phyloP scores from a whole-genome alignment of 1,284 basidiomycete species.

The Chondrostereum purpureum region DNA sequence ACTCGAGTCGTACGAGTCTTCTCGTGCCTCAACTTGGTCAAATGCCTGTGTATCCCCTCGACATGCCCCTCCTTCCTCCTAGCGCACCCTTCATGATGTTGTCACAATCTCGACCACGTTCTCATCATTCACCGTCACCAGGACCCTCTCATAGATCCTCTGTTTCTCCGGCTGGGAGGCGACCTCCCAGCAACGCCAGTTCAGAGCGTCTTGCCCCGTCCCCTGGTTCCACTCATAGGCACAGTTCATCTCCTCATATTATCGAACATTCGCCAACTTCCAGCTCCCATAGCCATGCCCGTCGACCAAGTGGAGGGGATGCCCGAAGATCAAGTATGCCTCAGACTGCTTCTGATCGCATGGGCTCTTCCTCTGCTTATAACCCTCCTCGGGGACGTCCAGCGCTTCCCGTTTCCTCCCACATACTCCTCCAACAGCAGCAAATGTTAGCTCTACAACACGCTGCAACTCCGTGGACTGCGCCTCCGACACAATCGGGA shows the following conservation, averaged over 20 bases:
- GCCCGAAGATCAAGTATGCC: background rate
- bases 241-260: background rate
- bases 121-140: background rate
- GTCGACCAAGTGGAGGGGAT: background rate
- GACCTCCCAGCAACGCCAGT: constrained; percentile 1
- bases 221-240: background rate
- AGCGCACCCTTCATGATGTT: constrained; percentile 4
- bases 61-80: constrained; percentile 5
- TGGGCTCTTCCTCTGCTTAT: background rate
- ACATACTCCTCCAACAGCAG: background rate
- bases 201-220: background rate
- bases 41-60: background rate
- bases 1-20: constrained; percentile 2
- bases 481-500: background rate
- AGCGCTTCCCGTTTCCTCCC: background rate
- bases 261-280: background rate
- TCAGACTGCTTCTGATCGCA: background rate
- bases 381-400: background rate
- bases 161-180: background rate
- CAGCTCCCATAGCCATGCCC: background rate
- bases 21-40: constrained; percentile 12
- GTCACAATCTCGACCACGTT: background rate
- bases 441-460: background rate
- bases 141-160: background rate
- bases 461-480: constrained; percentile 1